These are phyloP conservation scores for Penicillium polonicum DNA, from an alignment of 2,329 filamentous ascomycete genomes.

Conservation along the genomic window DNA sequence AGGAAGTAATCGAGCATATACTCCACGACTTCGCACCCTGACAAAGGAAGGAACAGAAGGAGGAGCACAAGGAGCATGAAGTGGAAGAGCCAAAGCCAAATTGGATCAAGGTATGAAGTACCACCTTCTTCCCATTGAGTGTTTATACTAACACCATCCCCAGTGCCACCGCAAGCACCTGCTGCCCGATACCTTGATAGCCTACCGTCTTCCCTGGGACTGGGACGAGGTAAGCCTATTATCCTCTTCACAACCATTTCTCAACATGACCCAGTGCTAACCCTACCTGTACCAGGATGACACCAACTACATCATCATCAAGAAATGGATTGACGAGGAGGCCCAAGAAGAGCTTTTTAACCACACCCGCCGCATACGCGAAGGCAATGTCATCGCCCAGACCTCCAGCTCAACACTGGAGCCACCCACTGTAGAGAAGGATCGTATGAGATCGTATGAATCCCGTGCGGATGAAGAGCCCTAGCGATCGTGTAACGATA, in stretches of 20 bases:
- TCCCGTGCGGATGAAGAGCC: too few relatives aligned
- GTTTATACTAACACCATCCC: conserved; percentile 10
- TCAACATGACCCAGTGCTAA: too few relatives aligned
- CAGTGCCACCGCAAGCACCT: conserved; percentile 49
- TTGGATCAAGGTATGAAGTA: conserved; percentile 44
- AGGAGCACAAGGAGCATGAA: conserved; percentile 10
- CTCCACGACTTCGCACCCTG: too few relatives aligned
- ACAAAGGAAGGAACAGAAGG: conserved; percentile 29
- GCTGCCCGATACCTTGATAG: conserved; percentile 46
- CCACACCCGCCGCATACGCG: conserved; percentile 65
- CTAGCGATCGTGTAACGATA: too few relatives aligned
- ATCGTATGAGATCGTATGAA: too few relatives aligned
- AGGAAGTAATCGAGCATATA: too few relatives aligned
- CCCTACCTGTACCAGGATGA: conserved; percentile 44
- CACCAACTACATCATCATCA: conserved; percentile 69
- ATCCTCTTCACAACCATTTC: background rate
- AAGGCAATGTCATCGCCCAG: conserved; percentile 44
- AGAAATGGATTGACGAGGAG: conserved; percentile 68
- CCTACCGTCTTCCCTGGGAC: conserved; percentile 49
- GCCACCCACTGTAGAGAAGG: too few relatives aligned
- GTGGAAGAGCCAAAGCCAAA: conserved; percentile 29
- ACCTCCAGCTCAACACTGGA: conserved; percentile 4
- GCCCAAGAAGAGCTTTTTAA: conserved; percentile 71
- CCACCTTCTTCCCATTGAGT: background rate
- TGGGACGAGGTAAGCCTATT: conserved; percentile 44